A percentile compares a stretch with the other conserved stretches of the same genome.
Evolutionary conservation across 2,329 filamentous ascomycete genomes (phyloP).

Genomic region (Exophiala mesophila): DNA sequence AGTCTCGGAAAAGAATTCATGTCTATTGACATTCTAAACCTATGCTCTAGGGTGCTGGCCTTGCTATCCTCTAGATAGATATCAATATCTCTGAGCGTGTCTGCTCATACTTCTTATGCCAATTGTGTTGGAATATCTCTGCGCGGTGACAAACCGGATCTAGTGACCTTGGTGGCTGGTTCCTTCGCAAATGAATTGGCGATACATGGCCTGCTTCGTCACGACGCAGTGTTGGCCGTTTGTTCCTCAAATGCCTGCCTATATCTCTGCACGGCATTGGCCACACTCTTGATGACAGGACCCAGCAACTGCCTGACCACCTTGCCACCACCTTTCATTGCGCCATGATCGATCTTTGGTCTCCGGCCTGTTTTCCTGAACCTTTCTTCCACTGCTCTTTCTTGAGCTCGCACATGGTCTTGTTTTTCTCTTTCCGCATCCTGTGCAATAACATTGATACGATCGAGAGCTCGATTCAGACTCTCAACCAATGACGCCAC

Average conservation of each 20-base stretch:
- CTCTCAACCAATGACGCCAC: conserved; percentile 78
- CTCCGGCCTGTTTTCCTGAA: conserved; percentile 70
- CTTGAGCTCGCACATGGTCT: conserved; percentile 60
- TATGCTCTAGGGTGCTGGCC: too few relatives aligned
- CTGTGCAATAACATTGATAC: conserved; percentile 74
- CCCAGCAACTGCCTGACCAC: conserved; percentile 72
- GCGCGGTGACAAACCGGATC: too few relatives aligned
- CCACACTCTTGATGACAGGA: conserved; percentile 66
- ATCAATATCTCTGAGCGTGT: too few relatives aligned
- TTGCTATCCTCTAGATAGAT: too few relatives aligned
- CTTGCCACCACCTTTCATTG: conserved; percentile 67
- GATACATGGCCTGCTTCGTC: too few relatives aligned
- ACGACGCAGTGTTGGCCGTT: conserved; percentile 30
- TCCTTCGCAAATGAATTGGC: too few relatives aligned
- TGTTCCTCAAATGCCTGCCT: conserved; percentile 63
- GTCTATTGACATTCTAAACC: too few relatives aligned
- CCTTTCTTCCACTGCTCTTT: conserved; percentile 65
- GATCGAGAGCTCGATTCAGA: conserved; percentile 67
- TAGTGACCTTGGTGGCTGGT: too few relatives aligned
- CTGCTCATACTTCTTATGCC: too few relatives aligned
- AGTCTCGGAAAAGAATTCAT: too few relatives aligned
- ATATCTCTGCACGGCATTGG: conserved; percentile 67
- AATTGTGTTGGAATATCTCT: too few relatives aligned
- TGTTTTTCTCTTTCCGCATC: conserved; percentile 73
- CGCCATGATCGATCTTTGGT: conserved; percentile 62